Evolutionary conservation across 2,329 filamentous ascomycete genomes (phyloP).

Genomic region (Calonectria hawksworthii): DNA sequence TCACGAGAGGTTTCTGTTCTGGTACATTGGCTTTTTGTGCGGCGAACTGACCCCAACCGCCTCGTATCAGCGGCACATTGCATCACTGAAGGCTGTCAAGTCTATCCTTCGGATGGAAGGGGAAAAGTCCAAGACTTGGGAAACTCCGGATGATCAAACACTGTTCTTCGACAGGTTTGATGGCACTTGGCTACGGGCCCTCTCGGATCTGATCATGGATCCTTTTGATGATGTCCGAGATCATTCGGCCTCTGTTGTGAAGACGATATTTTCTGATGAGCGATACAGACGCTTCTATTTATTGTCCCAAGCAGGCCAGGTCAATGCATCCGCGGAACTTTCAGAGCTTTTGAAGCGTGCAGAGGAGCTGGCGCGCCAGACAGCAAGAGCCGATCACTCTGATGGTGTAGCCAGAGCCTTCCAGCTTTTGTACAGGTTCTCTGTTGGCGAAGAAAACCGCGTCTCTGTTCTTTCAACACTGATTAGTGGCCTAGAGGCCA

Average conservation of each 20-base stretch:
- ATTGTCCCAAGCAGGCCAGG: constrained; percentile 24
- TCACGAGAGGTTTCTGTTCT: constrained; percentile 77
- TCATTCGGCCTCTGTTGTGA: constrained; percentile 64
- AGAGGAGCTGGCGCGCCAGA: constrained; percentile 73
- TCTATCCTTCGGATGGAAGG: constrained; percentile 78
- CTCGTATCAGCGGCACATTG: constrained; percentile 92
- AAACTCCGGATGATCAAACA: constrained; percentile 54
- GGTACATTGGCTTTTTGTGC: constrained; percentile 81
- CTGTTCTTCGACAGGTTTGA: constrained; percentile 61
- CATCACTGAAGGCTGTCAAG: constrained; percentile 78
- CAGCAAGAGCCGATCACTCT: constrained; percentile 90
- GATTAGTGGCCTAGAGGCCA: constrained; percentile 73
- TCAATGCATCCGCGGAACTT: constrained; percentile 52
- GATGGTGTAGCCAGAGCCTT: constrained; percentile 88
- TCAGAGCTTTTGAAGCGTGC: constrained; percentile 64
- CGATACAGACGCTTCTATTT: constrained; percentile 49
- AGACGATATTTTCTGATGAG: constrained; percentile 60
- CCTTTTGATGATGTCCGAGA: constrained; percentile 93
- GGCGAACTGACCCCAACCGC: constrained; percentile 83
- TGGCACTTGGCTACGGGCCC: constrained; percentile 68
- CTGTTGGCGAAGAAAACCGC: constrained; percentile 57
- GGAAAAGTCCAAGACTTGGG: constrained; percentile 62
- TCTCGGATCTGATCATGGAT: constrained; percentile 87
- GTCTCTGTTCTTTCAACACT: constrained; percentile 69
- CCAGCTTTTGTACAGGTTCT: constrained; percentile 76